Evolutionary conservation across 495 filamentous ascomycete genomes (phyloP).

Genomic region (Platismatia glauca): DNA sequence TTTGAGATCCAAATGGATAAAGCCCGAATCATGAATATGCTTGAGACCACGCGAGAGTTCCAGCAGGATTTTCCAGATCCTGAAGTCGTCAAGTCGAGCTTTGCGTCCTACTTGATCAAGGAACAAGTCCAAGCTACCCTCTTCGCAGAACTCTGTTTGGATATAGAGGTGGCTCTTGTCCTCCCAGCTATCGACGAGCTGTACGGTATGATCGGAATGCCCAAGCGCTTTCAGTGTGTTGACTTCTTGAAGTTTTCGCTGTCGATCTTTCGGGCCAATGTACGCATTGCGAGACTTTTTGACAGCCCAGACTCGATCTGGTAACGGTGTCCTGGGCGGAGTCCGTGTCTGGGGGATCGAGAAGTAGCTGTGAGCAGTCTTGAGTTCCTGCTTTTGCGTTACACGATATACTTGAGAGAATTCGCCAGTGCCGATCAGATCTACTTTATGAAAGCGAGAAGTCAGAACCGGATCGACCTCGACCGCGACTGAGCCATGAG

Average conservation of each 20-base stretch:
- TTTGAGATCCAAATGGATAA: conserved; percentile 91
- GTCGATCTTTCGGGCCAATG: conserved; percentile 62
- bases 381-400: conserved; percentile 38
- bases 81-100: conserved; percentile 87
- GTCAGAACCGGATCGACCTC: conserved; percentile 64
- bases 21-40: conserved; percentile 78
- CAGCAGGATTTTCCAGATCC: conserved; percentile 94
- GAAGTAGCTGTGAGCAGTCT: conserved; percentile 39
- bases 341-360: conserved; percentile 30
- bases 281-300: conserved; percentile 85
- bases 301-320: conserved; percentile 69
- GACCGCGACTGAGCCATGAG: conserved; percentile 44
- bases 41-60: conserved; percentile 74
- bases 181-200: conserved; percentile 80
- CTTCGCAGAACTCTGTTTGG: conserved; percentile 91
- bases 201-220: conserved; percentile 71
- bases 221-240: conserved; percentile 60
- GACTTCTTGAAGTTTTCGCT: conserved; percentile 72
- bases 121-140: conserved; percentile 80
- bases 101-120: conserved; percentile 66
- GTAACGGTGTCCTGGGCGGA: conserved; percentile 35
- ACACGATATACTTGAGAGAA: conserved; percentile 91
- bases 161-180: conserved; percentile 76
- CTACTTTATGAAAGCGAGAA: conserved; percentile 64
- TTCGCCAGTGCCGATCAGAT: conserved; percentile 74